Conservation (phyloP, 2,329 filamentous ascomycete species). For the Trichoderma cornu-damae region DNA sequence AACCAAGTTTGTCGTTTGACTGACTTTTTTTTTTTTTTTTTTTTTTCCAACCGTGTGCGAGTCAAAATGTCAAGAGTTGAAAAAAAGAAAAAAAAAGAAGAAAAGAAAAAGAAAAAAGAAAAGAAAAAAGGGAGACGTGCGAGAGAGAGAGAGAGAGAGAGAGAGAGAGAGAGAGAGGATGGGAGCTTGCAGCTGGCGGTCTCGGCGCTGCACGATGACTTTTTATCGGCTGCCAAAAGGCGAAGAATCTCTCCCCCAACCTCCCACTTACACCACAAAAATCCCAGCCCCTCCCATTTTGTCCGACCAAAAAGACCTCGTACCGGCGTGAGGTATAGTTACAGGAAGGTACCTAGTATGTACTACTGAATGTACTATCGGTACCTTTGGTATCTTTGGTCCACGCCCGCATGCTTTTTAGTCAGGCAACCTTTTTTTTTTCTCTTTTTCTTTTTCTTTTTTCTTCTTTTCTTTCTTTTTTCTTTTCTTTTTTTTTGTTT, state of each 20-base stretch:
- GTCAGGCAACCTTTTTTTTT: too few species aligned
- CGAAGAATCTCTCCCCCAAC: slow-evolving; percentile 31
- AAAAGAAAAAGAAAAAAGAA: too few species aligned
- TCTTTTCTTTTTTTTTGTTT: too few species aligned
- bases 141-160: too few species aligned
- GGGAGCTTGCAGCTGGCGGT: slow-evolving; percentile 22
- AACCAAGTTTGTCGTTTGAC: not conserved
- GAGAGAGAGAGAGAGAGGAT: too few species aligned
- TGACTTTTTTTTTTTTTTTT: not conserved
- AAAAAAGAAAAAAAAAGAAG: too few species aligned
- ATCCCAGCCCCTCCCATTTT: slow-evolving; percentile 28
- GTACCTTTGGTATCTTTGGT: too few species aligned
- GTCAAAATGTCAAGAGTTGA: slow-evolving; percentile 10
- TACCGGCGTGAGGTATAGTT: too few species aligned
- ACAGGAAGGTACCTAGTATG: too few species aligned
- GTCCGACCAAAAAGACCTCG: slow-evolving; percentile 15
- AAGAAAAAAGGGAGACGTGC: slow-evolving; percentile 6
- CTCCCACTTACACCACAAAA: slow-evolving; percentile 33
- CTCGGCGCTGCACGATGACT: slow-evolving; percentile 32
- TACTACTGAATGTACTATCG: too few species aligned
- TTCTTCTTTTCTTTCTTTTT: too few species aligned
- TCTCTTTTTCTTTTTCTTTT: too few species aligned
- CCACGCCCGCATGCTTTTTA: not conserved
- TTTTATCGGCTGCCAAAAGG: slow-evolving; percentile 27
- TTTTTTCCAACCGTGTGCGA: not conserved